phyloP scores from a whole-genome alignment of 1,284 basidiomycete genomes.

The Xerocomus subilludens region DNA sequence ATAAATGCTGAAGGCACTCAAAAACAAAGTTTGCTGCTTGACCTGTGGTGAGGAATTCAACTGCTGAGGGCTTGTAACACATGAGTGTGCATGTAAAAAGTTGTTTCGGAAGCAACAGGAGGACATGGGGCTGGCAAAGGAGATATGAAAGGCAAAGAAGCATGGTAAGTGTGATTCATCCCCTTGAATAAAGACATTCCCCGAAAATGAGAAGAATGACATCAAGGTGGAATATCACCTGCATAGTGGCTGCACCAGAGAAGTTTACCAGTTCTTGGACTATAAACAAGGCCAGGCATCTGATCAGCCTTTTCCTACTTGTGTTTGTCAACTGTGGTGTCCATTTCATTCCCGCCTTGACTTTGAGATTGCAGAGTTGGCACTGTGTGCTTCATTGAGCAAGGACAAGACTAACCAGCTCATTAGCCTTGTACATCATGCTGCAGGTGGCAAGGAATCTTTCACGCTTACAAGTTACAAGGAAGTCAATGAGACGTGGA shows the following conservation, averaged over 20 bases:
- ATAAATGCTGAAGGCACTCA: too few species aligned
- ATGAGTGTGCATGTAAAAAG: too few species aligned
- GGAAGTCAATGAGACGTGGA: conserved; percentile 27
- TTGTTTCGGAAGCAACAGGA: too few species aligned
- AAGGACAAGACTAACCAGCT: conserved; percentile 14
- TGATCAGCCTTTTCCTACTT: neutral
- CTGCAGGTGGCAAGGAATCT: neutral
- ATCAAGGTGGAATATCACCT: conserved; percentile 30
- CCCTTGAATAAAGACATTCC: too few species aligned
- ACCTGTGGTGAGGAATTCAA: too few species aligned
- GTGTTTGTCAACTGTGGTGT: conserved; percentile 20
- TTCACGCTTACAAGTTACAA: conserved; percentile 24
- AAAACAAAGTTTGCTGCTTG: too few species aligned
- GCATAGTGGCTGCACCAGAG: neutral
- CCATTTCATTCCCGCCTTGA: conserved; percentile 24
- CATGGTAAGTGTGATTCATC: too few species aligned
- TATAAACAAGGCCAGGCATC: neutral
- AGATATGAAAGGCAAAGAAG: too few species aligned
- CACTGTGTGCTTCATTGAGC: conserved; percentile 13
- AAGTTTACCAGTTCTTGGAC: conserved; percentile 10
- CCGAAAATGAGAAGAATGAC: conserved; percentile 20
- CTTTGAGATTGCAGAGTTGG: conserved; percentile 32
- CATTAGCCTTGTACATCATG: conserved; percentile 14
- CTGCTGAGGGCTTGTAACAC: too few species aligned
- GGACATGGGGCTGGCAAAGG: too few species aligned